Conservation (phyloP, 2,329 filamentous ascomycete species). For the Botrytis aclada region DNA sequence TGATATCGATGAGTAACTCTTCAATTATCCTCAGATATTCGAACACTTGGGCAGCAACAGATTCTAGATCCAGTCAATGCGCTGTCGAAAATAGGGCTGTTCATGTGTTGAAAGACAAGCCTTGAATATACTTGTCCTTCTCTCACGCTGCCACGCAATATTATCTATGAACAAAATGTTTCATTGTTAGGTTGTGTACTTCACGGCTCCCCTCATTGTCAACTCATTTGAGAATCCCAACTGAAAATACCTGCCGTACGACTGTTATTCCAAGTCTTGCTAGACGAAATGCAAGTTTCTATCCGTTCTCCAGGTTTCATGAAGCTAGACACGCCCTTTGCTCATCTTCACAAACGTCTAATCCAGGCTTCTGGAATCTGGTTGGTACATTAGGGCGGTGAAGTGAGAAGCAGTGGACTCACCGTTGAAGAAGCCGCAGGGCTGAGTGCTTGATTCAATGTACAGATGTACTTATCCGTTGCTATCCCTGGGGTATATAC, state of each 20-base stretch:
- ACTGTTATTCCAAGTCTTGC: conserved; percentile 14
- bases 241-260: background rate
- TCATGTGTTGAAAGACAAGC: conserved; percentile 17
- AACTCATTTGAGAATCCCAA: background rate
- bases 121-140: conserved; percentile 31
- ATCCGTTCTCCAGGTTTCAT: conserved; percentile 12
- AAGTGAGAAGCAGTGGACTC: conserved; percentile 25
- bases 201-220: conserved; percentile 2
- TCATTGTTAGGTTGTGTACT: conserved; percentile 23
- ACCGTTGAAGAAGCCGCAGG: conserved; percentile 33
- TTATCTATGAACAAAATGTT: conserved; percentile 16
- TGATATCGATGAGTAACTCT: background rate
- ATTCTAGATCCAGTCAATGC: conserved; percentile 26
- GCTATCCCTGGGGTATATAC: conserved; percentile 23
- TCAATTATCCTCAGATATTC: conserved; percentile 11
- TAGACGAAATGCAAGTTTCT: conserved; percentile 16
- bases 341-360: conserved; percentile 7
- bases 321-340: conserved; percentile 8
- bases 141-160: conserved; percentile 35
- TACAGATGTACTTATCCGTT: conserved; percentile 19
- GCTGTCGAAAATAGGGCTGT: conserved; percentile 33
- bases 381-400: conserved; percentile 27
- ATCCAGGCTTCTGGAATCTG: conserved; percentile 29
- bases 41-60: conserved; percentile 34
- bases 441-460: conserved; percentile 28